phyloP scores from a whole-genome alignment of 1,139 yeast genomes.

The Ogataea hybrid region DNA sequence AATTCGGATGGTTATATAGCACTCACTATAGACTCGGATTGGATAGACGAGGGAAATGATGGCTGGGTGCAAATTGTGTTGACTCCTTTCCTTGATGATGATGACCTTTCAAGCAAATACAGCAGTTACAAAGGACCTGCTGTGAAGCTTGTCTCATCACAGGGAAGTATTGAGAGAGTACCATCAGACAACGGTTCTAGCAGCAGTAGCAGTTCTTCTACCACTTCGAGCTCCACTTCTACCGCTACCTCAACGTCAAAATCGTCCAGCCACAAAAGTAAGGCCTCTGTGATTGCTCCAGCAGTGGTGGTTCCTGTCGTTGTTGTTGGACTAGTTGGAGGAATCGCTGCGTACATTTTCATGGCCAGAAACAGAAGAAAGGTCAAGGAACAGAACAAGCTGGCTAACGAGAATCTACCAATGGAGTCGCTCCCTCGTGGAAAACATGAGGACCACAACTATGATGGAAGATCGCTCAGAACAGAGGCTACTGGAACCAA shows the following conservation, averaged over 20 bases:
- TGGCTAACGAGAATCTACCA: background rate
- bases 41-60: background rate
- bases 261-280: background rate
- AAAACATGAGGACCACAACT: background rate
- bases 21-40: background rate
- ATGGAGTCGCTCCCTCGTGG: background rate
- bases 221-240: background rate
- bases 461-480: background rate
- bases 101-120: background rate
- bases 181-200: conserved; percentile 1
- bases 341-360: background rate
- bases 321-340: conserved; percentile 1
- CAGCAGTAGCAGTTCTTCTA: too few relatives aligned
- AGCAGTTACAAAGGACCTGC: conserved; percentile 1
- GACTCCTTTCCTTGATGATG: background rate
- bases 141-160: background rate
- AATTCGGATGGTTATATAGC: background rate
- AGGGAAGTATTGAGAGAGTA: background rate
- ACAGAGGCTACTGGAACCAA: conserved; percentile 1
- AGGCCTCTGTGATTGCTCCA: conserved; percentile 2
- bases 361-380: background rate
- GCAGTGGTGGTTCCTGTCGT: conserved; percentile 3
- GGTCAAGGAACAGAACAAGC: background rate
- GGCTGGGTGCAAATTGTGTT: background rate
- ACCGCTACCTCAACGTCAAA: background rate